A percentile compares a stretch with the other conserved stretches of the same genome.
phyloP scores from a whole-genome alignment of 805 yeast genomes.

The Myxozyma geophila region DNA sequence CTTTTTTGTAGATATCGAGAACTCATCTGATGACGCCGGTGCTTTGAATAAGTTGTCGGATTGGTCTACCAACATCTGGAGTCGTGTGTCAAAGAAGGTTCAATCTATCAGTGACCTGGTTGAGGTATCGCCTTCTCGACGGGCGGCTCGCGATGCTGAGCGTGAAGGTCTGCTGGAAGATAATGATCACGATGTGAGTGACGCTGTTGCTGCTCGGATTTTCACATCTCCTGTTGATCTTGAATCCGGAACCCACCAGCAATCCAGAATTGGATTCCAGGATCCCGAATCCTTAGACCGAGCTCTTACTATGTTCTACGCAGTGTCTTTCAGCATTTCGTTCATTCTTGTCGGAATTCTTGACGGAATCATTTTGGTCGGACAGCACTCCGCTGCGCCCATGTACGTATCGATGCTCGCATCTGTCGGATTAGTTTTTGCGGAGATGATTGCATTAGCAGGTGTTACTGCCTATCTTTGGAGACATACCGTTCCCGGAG shows the following conservation, averaged over 20 bases:
- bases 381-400: slow-evolving; percentile 40
- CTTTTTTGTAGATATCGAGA: slow-evolving; percentile 40
- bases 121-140: slow-evolving; percentile 26
- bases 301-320: slow-evolving; percentile 34
- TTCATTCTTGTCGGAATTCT: slow-evolving; percentile 52
- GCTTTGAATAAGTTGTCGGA: slow-evolving; percentile 34
- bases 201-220: background rate
- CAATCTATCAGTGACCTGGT: slow-evolving; percentile 12
- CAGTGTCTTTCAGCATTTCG: slow-evolving; percentile 41
- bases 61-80: slow-evolving; percentile 37
- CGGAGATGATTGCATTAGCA: slow-evolving; percentile 51
- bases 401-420: slow-evolving; percentile 43
- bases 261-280: background rate
- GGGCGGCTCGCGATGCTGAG: slow-evolving; percentile 21
- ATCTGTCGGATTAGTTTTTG: slow-evolving; percentile 49
- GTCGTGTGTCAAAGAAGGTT: slow-evolving; percentile 25
- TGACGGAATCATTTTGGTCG: slow-evolving; percentile 49
- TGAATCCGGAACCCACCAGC: slow-evolving; percentile 12
- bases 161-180: slow-evolving; percentile 44
- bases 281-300: slow-evolving; percentile 13
- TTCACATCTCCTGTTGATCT: background rate
- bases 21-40: slow-evolving; percentile 40
- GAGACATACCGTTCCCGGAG: slow-evolving; percentile 47
- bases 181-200: slow-evolving; percentile 4
- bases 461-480: slow-evolving; percentile 53